phyloP scores from a whole-genome alignment of 441 rosid species.

The Manihot esculenta region DNA sequence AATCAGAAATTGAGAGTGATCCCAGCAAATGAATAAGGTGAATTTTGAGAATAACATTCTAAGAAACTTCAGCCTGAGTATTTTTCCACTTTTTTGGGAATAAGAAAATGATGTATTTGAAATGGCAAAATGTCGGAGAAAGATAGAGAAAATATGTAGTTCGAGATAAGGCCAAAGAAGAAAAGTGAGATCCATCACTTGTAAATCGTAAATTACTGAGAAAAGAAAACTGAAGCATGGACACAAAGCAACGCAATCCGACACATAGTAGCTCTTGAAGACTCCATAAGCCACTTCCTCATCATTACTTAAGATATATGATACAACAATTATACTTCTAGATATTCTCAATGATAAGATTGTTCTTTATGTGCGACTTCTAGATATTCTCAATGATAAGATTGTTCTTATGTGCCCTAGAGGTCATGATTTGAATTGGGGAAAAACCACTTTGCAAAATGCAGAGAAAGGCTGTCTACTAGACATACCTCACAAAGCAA shows the following conservation, averaged over 20 bases:
- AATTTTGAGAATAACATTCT: neutral
- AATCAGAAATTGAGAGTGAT: neutral
- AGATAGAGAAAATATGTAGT: neutral
- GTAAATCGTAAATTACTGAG: no score
- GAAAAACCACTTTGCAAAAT: neutral
- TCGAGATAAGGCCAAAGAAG: neutral
- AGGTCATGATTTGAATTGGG: neutral
- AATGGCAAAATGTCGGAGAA: neutral
- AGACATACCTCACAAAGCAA: no score
- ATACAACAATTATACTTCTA: neutral
- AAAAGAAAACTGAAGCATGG: neutral
- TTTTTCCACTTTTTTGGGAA: neutral
- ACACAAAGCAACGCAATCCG: neutral
- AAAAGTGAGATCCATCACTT: neutral
- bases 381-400: neutral
- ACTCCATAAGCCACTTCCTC: neutral
- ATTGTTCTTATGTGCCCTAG: neutral
- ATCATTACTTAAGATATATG: neutral
- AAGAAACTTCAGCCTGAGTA: neutral
- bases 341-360: neutral
- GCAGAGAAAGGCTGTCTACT: neutral
- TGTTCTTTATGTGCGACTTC: no score
- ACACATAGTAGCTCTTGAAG: constrained; percentile 1
- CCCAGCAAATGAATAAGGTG: neutral
- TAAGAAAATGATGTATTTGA: neutral